Percentiles rank a stretch among this genome's conserved stretches.
These are phyloP conservation scores for Ministeria vibrans DNA, from an alignment of 78 protist genomes.

Conservation along the genomic window DNA sequence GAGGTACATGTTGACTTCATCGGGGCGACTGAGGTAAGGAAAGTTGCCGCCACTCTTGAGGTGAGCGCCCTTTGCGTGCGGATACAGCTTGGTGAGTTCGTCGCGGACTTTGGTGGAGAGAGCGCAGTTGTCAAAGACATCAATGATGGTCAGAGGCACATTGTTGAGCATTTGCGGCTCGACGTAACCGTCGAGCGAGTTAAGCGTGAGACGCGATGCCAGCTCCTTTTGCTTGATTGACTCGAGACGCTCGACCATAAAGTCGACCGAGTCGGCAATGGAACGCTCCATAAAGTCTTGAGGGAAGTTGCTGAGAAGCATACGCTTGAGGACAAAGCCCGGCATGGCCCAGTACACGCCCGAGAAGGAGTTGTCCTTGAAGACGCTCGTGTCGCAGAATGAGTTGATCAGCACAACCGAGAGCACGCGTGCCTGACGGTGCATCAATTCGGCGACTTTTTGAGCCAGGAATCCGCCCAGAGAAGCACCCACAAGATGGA, in stretches of 20 bases:
- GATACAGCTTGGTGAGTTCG: slow-evolving; percentile 53
- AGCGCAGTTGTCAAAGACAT: slow-evolving; percentile 37
- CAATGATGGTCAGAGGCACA: slow-evolving; percentile 22
- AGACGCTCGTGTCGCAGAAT: slow-evolving; percentile 53
- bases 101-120: slow-evolving; percentile 42
- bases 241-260: slow-evolving; percentile 67
- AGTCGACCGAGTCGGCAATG: slow-evolving; percentile 60
- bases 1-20: slow-evolving; percentile 54
- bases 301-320: slow-evolving; percentile 49
- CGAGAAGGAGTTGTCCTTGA: slow-evolving; percentile 28
- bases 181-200: neutral
- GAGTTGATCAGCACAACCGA: slow-evolving; percentile 58
- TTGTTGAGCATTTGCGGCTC: neutral
- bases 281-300: slow-evolving; percentile 16
- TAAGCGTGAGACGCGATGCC: slow-evolving; percentile 35
- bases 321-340: slow-evolving; percentile 51
- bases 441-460: slow-evolving; percentile 20
- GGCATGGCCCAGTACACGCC: slow-evolving; percentile 39
- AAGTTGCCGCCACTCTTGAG: slow-evolving; percentile 67
- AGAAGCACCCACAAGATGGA: slow-evolving; percentile 59
- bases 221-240: slow-evolving; percentile 19
- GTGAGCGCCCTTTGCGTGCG: slow-evolving; percentile 39
- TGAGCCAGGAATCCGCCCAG: slow-evolving; percentile 71
- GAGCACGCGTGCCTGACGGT: slow-evolving; percentile 33
- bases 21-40: slow-evolving; percentile 40